These are phyloP conservation scores for Cadophora malorum DNA, from an alignment of 2,329 filamentous ascomycete genomes.

Conservation along the genomic window DNA sequence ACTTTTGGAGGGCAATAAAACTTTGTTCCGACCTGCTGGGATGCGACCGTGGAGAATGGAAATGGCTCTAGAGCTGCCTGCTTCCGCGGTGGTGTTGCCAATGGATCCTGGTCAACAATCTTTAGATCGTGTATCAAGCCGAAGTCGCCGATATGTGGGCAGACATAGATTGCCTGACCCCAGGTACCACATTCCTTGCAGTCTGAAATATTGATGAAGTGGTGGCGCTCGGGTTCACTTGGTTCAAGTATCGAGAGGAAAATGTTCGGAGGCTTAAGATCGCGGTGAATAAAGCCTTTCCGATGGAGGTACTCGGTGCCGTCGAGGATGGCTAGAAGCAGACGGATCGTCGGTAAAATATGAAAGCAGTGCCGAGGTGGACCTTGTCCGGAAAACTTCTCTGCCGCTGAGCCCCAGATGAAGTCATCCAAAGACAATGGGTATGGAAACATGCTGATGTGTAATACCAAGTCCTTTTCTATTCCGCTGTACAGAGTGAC, in stretches of 20 bases:
- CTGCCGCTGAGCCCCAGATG: slow-evolving; percentile 50
- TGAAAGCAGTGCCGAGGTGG: slow-evolving; percentile 65
- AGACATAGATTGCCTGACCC: slow-evolving; percentile 50
- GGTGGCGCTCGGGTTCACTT: slow-evolving; percentile 45
- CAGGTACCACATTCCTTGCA: slow-evolving; percentile 49
- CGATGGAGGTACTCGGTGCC: slow-evolving; percentile 70
- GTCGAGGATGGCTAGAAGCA: slow-evolving; percentile 65
- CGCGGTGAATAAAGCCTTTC: slow-evolving; percentile 67
- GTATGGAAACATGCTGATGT: slow-evolving; percentile 53
- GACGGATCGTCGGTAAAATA: slow-evolving; percentile 58
- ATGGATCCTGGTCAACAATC: background rate
- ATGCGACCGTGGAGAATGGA: slow-evolving; percentile 9
- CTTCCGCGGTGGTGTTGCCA: background rate
- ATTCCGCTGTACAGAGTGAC: slow-evolving; percentile 1
- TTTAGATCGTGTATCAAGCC: slow-evolving; percentile 54
- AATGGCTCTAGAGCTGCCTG: slow-evolving; percentile 16
- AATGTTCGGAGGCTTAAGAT: slow-evolving; percentile 73
- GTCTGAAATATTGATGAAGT: slow-evolving; percentile 52
- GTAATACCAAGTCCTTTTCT: slow-evolving; percentile 39
- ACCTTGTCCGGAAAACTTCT: slow-evolving; percentile 5
- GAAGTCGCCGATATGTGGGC: slow-evolving; percentile 71
- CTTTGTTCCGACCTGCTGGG: slow-evolving; percentile 61
- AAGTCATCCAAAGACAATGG: slow-evolving; percentile 67
- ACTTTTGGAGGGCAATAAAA: slow-evolving; percentile 58
- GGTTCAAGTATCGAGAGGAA: slow-evolving; percentile 60